These are phyloP conservation scores for Penicillium sp. DNA, from an alignment of 2,329 filamentous ascomycete genomes.

Conservation along the genomic window DNA sequence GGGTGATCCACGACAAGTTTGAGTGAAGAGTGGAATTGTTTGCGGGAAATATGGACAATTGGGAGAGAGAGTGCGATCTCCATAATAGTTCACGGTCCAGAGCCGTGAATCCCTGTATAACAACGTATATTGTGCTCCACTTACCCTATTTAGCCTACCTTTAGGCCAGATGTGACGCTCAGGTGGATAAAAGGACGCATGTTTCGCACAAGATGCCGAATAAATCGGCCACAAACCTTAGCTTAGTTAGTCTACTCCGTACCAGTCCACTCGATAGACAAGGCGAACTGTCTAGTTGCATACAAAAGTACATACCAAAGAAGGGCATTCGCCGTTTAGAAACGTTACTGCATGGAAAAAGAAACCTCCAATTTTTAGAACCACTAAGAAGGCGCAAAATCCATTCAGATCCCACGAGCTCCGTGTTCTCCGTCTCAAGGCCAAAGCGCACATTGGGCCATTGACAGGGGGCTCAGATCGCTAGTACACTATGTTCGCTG, in stretches of 20 bases:
- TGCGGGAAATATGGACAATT: neutral
- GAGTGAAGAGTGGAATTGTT: neutral
- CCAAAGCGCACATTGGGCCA: neutral
- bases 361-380: neutral
- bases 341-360: neutral
- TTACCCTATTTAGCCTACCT: neutral
- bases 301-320: neutral
- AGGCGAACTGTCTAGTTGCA: neutral
- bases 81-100: neutral
- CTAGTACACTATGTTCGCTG: neutral
- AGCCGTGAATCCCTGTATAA: neutral
- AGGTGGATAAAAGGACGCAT: neutral
- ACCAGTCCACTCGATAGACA: neutral
- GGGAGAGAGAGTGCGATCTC: neutral
- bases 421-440: neutral
- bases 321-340: neutral
- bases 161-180: neutral
- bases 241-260: neutral
- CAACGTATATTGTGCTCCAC: neutral
- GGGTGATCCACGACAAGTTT: neutral
- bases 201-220: neutral
- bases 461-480: conserved; percentile 1
- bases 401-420: neutral
- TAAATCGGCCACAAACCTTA: neutral
- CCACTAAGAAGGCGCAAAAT: neutral